phyloP scores from a whole-genome alignment of 2,329 filamentous ascomycete species.

The Penicillium sp. region DNA sequence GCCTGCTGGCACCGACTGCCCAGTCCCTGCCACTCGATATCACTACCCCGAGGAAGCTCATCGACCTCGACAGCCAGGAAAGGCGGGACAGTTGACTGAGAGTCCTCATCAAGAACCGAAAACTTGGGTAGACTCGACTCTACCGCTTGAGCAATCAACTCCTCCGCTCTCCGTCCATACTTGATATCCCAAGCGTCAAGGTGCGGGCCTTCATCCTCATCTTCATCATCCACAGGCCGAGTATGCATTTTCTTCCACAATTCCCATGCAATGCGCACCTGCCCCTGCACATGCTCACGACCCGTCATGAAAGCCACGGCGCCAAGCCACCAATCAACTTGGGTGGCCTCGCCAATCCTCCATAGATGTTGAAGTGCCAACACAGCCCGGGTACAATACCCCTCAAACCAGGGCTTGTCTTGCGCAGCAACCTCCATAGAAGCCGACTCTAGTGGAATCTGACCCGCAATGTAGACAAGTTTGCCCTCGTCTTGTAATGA shows the following conservation, averaged over 20 bases:
- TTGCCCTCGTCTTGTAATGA: constrained; percentile 37
- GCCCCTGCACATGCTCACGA: constrained; percentile 38
- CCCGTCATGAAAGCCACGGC: constrained; percentile 75
- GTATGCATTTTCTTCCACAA: constrained; percentile 54
- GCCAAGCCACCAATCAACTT: constrained; percentile 75
- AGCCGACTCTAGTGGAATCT: constrained; percentile 84
- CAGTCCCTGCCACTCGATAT: constrained; percentile 83
- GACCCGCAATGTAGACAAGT: constrained; percentile 77
- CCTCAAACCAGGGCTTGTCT: constrained; percentile 35
- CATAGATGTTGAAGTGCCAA: constrained; percentile 88
- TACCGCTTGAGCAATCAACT: constrained; percentile 37
- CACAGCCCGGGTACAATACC: constrained; percentile 64
- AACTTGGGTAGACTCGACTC: constrained; percentile 35
- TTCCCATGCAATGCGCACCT: constrained; percentile 47
- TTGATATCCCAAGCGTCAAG: constrained; percentile 59
- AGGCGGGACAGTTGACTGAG: constrained; percentile 59
- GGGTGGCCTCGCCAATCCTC: constrained; percentile 76
- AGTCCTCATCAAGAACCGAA: constrained; percentile 30
- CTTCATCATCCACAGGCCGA: constrained; percentile 36
- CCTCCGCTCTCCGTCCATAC: constrained; percentile 61
- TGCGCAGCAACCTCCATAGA: constrained; percentile 66
- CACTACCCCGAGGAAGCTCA: constrained; percentile 73
- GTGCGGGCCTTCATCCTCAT: constrained; percentile 56
- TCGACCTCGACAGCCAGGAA: constrained; percentile 78
- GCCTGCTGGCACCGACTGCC: constrained; percentile 58